Evolutionary conservation across 2,329 filamentous ascomycete species (phyloP).

Genomic region (Monosporascus cannonballus): DNA sequence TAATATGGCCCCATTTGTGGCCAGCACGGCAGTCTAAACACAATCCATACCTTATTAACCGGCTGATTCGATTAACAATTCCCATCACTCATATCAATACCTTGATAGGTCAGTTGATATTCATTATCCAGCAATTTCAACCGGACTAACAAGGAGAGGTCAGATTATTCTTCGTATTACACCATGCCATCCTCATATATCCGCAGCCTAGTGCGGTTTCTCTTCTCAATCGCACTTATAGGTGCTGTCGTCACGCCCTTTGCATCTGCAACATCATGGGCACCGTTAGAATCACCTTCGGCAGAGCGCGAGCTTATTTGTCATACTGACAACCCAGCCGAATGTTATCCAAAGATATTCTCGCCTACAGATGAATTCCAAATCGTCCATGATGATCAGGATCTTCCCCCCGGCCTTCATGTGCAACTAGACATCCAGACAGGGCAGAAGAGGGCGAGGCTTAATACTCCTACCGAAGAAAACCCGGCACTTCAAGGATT

Average conservation of each 20-base stretch:
- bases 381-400: conserved; percentile 55
- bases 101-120: no score
- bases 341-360: conserved; percentile 63
- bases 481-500: conserved; percentile 42
- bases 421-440: conserved; percentile 60
- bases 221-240: conserved; percentile 8
- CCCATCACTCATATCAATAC: no score
- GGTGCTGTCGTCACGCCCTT: conserved; percentile 12
- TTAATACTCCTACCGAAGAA: conserved; percentile 52
- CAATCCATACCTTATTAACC: not conserved
- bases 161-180: not conserved
- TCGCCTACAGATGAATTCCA: conserved; percentile 60
- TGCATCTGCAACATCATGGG: conserved; percentile 24
- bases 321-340: conserved; percentile 50
- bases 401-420: conserved; percentile 59
- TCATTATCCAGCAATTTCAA: no score
- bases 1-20: not conserved
- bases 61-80: not conserved
- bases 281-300: conserved; percentile 27
- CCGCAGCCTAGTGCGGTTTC: conserved; percentile 9
- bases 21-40: not conserved
- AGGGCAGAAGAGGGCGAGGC: conserved; percentile 58
- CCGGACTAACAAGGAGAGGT: no score
- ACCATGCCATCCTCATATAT: conserved; percentile 13
- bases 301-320: conserved; percentile 56